Percentiles rank a stretch among this genome's conserved stretches.
Conservation (phyloP, 2,329 filamentous ascomycete genomes). For the Pestalotiopsis sp. region DNA sequence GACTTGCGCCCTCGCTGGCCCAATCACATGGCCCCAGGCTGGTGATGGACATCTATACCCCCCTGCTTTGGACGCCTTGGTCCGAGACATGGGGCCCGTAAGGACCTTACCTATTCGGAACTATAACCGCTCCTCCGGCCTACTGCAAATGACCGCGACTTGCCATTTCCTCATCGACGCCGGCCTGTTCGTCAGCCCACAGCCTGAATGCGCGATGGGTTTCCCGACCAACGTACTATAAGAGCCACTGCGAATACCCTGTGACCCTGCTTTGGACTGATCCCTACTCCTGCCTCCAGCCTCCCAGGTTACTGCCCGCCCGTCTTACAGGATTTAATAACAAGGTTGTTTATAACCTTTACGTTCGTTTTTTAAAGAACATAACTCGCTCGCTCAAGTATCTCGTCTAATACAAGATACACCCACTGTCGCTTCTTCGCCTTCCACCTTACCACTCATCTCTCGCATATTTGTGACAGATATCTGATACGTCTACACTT, state of each 20-base stretch:
- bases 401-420: conserved; percentile 15
- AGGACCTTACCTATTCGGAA: conserved; percentile 13
- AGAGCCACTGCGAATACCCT: conserved; percentile 11
- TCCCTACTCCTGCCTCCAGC: neutral
- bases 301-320: neutral
- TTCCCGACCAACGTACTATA: conserved; percentile 4
- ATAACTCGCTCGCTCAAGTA: conserved; percentile 9
- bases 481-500: neutral
- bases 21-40: neutral
- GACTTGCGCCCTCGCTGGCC: neutral
- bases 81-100: neutral
- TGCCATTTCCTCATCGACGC: conserved; percentile 1
- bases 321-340: neutral
- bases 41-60: neutral
- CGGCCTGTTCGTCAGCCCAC: neutral
- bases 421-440: neutral
- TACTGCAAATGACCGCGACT: neutral
- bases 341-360: neutral
- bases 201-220: neutral
- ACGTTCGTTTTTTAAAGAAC: neutral
- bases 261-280: neutral
- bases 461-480: neutral
- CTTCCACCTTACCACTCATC: neutral
- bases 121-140: conserved; percentile 2
- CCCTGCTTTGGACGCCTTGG: conserved; percentile 4